Evolutionary conservation across 2,329 filamentous ascomycete genomes (phyloP).

Genomic region (Colletotrichum liaoningense): DNA sequence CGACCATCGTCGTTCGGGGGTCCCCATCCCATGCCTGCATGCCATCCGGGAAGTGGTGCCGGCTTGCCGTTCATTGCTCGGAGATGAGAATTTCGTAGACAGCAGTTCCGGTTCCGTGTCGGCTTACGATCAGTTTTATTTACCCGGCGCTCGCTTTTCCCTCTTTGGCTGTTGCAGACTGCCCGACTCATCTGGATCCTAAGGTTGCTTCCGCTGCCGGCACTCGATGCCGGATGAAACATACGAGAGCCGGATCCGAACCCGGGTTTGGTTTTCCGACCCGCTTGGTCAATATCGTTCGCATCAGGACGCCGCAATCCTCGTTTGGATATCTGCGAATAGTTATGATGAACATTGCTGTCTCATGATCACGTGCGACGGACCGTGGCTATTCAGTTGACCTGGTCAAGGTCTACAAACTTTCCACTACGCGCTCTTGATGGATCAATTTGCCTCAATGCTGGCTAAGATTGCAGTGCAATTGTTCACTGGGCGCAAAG

Average conservation of each 20-base stretch:
- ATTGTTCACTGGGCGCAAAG: too few species aligned
- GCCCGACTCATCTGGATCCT: neutral
- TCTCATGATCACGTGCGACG: too few species aligned
- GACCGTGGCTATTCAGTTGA: too few species aligned
- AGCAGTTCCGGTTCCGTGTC: slow-evolving; percentile 10
- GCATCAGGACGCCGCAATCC: too few species aligned
- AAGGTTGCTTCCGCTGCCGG: neutral
- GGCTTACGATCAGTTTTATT: neutral
- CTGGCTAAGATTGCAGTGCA: too few species aligned
- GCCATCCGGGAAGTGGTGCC: neutral
- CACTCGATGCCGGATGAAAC: neutral
- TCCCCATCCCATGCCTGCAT: too few species aligned
- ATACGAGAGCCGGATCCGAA: neutral
- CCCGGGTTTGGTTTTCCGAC: neutral
- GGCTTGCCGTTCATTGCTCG: neutral
- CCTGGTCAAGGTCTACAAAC: too few species aligned
- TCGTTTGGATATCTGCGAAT: too few species aligned
- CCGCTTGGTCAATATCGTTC: too few species aligned
- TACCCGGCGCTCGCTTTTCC: neutral
- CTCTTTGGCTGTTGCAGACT: neutral
- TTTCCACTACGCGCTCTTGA: too few species aligned
- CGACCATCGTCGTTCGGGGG: neutral
- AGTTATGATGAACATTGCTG: too few species aligned
- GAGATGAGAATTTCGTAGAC: neutral
- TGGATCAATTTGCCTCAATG: too few species aligned